Evolutionary conservation across 495 filamentous ascomycete genomes (phyloP).

Genomic region (Trichoderma gamsii): DNA sequence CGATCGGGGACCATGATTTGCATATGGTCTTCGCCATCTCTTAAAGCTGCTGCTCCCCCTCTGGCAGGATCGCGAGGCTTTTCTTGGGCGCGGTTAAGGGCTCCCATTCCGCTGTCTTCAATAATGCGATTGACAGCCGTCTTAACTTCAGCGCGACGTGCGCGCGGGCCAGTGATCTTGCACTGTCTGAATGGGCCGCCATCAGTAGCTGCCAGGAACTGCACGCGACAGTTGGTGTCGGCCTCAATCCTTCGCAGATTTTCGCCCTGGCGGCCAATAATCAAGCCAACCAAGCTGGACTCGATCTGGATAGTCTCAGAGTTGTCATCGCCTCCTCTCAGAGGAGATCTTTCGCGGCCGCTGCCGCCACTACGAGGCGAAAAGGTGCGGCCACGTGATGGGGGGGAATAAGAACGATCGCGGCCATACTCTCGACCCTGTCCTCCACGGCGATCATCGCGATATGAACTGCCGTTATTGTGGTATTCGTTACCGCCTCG

Average conservation of each 20-base stretch:
- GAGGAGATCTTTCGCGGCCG: conserved; percentile 50
- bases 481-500: conserved; percentile 55
- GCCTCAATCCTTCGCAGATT: conserved; percentile 71
- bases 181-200: conserved; percentile 64
- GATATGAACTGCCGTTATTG: conserved; percentile 68
- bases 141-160: conserved; percentile 62
- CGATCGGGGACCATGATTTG: conserved; percentile 89
- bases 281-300: conserved; percentile 69
- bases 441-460: conserved; percentile 60
- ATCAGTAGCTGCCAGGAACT: conserved; percentile 67
- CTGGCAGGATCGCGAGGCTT: conserved; percentile 24
- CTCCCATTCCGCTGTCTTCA: conserved; percentile 68
- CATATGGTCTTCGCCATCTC: conserved; percentile 65
- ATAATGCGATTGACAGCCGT: conserved; percentile 73
- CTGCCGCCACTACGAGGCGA: conserved; percentile 38
- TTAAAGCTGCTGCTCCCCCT: conserved; percentile 44
- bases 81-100: conserved; percentile 35
- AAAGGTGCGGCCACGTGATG: conserved; percentile 44
- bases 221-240: conserved; percentile 68
- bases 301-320: conserved; percentile 71
- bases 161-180: conserved; percentile 64
- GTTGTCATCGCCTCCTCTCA: conserved; percentile 51
- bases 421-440: conserved; percentile 51
- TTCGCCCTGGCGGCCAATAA: conserved; percentile 78
- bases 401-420: conserved; percentile 59